Conservation (phyloP, 169 alveolate genomes). For the Plasmodium blacklocki region DNA sequence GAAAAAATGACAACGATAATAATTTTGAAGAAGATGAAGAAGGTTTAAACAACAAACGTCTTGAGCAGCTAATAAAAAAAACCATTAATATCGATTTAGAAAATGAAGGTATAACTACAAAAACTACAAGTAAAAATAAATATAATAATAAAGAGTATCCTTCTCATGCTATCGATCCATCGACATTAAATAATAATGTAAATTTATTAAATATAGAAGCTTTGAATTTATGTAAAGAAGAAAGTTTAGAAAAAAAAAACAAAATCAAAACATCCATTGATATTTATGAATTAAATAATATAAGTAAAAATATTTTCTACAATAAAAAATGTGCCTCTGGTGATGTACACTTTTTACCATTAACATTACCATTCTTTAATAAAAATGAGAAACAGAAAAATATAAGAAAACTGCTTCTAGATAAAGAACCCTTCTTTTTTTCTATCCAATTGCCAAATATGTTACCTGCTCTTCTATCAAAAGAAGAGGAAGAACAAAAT, state of each 20-base stretch:
- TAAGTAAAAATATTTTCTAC: slow-evolving; percentile 74
- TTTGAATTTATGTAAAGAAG: slow-evolving; percentile 8
- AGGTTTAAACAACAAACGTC: slow-evolving; percentile 26
- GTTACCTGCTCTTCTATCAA: slow-evolving; percentile 65
- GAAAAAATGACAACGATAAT: slow-evolving; percentile 31
- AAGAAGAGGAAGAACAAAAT: slow-evolving; percentile 27
- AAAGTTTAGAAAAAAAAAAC: slow-evolving; percentile 7
- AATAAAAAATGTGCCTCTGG: slow-evolving; percentile 52
- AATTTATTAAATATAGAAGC: slow-evolving; percentile 22
- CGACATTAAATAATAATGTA: slow-evolving; percentile 14
- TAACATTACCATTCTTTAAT: slow-evolving; percentile 64
- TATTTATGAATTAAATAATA: slow-evolving; percentile 68
- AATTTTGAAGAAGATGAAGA: slow-evolving; percentile 29
- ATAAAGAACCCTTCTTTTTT: slow-evolving; percentile 49
- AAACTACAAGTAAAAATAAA: slow-evolving; percentile 18
- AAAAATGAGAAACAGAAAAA: slow-evolving; percentile 62
- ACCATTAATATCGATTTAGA: slow-evolving; percentile 40
- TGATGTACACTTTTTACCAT: slow-evolving; percentile 67
- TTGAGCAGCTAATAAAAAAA: slow-evolving; percentile 65
- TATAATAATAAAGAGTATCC: slow-evolving; percentile 22
- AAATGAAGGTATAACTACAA: slow-evolving; percentile 21
- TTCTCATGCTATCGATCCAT: slow-evolving; percentile 16
- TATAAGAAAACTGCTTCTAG: slow-evolving; percentile 27
- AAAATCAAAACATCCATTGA: slow-evolving; percentile 62
- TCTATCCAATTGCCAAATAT: slow-evolving; percentile 67